Evolutionary conservation across 169 alveolate species (phyloP), one percentile per base, ranked within the genome.

Genomic region (Eimeria acervulina): DNA sequence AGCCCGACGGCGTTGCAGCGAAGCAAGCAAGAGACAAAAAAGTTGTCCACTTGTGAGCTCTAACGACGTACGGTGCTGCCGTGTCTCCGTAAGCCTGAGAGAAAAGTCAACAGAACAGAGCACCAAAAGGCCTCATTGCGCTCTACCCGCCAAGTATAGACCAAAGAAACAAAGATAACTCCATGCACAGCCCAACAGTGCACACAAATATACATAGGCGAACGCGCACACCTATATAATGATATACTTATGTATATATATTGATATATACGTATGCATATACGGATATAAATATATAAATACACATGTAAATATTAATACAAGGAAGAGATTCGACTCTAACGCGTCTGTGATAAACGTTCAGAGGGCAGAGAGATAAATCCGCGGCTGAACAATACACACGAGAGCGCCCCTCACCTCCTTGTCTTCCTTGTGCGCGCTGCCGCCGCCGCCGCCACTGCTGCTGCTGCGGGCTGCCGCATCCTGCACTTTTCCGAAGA

Each of bases 391-490:
- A 19, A 21, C 21, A 68, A 17, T 12, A 12, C 1, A 72, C 84
- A 72, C 33, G 21, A 1, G 84, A 28, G 42, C 1, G 17, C n/a
- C 19, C 51, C 85, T 15, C 61, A 74, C 85, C 85, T 74, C 85
- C 85, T 74, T 74, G 36, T 74, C 85, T 40, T 74, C 85, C 59
- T 42, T 74, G 38, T 74, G 85, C 33, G 7, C 55, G 90, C 59
- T 2, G 63, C 95, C 6, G 55, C 85, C 3, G 87, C 90, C 19
- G 95, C 88, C 33, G 89, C 90, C 42, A 28, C 66, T 44, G 52
- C 55, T 68, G 95, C 78, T 51, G 33, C 31, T n/a, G 55, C 93
- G 93, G 93, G n/a, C 36, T 68, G 61, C 93, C 19, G 80, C 42
- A 38, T 59, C 93, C 33, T 31, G 55, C 31, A 84, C 55, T 33